A percentile compares a stretch with the other conserved stretches of the same genome.
phyloP scores from a whole-genome alignment of 2,329 filamentous ascomycete species.

The Arachnopeziza araneosa region DNA sequence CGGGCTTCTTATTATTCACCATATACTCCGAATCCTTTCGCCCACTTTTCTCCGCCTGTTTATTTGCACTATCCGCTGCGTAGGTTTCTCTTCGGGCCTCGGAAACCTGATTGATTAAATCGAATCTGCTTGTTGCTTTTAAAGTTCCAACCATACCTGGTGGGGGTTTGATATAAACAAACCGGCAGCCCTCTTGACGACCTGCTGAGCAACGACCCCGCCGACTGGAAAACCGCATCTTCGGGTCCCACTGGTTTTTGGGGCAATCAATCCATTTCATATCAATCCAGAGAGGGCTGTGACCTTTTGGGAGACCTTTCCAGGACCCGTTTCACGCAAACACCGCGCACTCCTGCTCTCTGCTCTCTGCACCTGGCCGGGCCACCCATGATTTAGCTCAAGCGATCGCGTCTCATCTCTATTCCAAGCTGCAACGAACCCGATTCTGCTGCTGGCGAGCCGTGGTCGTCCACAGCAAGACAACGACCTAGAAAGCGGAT shows the following conservation, averaged over 20 bases:
- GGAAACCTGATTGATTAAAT: constrained; percentile 2
- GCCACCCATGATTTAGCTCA: constrained; percentile 24
- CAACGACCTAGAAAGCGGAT: constrained; percentile 13
- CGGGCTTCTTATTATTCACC: constrained; percentile 2
- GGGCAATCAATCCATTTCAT: constrained; percentile 6
- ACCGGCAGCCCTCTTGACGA: constrained; percentile 8
- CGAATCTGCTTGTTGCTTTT: neutral
- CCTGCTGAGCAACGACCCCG: constrained; percentile 2
- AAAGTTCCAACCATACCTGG: neutral
- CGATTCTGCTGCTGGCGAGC: constrained; percentile 7
- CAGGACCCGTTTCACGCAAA: constrained; percentile 4
- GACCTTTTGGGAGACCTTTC: constrained; percentile 3
- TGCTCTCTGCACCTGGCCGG: constrained; percentile 20
- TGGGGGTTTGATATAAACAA: constrained; percentile 18
- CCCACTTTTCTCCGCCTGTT: constrained; percentile 6
- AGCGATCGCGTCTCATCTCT: constrained; percentile 20
- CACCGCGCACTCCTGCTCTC: constrained; percentile 13
- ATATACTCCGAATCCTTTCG: neutral
- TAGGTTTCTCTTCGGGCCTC: neutral
- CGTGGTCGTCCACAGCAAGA: constrained; percentile 7
- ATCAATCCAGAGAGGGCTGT: neutral
- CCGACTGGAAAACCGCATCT: constrained; percentile 1
- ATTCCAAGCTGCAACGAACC: constrained; percentile 15
- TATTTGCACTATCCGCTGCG: neutral
- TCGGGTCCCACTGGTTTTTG: constrained; percentile 5